These are phyloP conservation scores for Endocarpon pusillum DNA, from an alignment of 495 filamentous ascomycete species.

Conservation along the genomic window DNA sequence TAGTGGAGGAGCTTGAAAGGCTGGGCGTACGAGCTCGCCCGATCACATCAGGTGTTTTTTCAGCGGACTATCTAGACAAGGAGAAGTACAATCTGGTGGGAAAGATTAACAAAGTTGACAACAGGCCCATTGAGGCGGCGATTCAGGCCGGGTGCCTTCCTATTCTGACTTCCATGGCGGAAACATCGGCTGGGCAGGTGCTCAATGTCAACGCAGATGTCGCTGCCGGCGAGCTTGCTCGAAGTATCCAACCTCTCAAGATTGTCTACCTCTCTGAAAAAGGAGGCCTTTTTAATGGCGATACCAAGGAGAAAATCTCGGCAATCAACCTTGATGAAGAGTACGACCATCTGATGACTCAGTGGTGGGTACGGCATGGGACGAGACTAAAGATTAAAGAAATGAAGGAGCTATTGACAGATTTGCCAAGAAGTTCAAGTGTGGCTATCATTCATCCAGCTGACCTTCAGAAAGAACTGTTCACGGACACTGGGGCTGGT, in stretches of 20 bases:
- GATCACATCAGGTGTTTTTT: constrained; percentile 84
- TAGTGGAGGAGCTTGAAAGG: constrained; percentile 80
- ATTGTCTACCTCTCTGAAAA: constrained; percentile 98
- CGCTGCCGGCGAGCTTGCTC: constrained; percentile 82
- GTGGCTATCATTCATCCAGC: constrained; percentile 95
- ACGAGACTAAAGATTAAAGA: constrained; percentile 97
- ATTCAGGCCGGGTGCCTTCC: constrained; percentile 87
- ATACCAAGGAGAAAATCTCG: constrained; percentile 87
- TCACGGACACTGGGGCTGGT: constrained; percentile 90
- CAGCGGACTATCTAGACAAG: constrained; percentile 86
- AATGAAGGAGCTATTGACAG: constrained; percentile 82
- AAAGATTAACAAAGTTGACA: constrained; percentile 89
- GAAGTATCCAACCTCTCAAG: constrained; percentile 83
- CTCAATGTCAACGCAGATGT: constrained; percentile 98
- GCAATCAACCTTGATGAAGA: constrained; percentile 97
- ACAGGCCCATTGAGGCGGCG: constrained; percentile 74
- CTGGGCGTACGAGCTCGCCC: constrained; percentile 84
- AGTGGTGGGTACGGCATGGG: constrained; percentile 91
- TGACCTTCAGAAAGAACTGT: constrained; percentile 87
- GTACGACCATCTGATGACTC: constrained; percentile 84
- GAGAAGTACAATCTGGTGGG: constrained; percentile 89
- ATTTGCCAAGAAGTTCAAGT: constrained; percentile 77
- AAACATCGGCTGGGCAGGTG: constrained; percentile 82
- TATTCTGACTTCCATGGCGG: constrained; percentile 93
- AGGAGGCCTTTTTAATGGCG: constrained; percentile 87